Conservation (phyloP, 108 stramenopile species). For the Nannochloropsis oceanica region DNA sequence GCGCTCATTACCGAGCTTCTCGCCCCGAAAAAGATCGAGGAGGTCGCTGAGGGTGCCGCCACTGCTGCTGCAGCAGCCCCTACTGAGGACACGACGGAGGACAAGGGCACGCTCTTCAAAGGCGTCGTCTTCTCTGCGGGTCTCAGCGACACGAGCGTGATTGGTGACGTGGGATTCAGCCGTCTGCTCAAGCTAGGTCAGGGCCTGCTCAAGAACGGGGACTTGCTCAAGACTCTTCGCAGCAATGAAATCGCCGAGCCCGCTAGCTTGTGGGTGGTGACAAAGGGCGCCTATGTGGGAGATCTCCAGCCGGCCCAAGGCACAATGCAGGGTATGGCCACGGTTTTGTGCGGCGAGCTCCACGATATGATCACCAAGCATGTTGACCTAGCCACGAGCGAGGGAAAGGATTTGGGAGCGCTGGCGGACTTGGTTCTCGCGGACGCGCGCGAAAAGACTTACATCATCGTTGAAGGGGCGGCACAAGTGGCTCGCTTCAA, state of each 20-base stretch:
- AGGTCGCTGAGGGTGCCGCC: background rate
- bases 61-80: background rate
- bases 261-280: background rate
- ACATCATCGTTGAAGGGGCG: background rate
- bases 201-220: background rate
- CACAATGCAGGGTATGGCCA: background rate
- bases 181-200: background rate
- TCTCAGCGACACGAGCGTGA: background rate
- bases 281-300: background rate
- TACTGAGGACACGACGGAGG: background rate
- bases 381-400: background rate
- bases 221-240: background rate
- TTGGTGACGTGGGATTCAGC: background rate
- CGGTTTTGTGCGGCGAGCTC: background rate
- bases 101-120: background rate
- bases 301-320: background rate
- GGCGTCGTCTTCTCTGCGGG: background rate
- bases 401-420: background rate
- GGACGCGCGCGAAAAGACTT: background rate
- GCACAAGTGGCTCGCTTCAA: background rate
- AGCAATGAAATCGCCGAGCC: background rate
- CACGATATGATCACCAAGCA: background rate
- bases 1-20: background rate
- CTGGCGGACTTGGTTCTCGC: background rate
- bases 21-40: background rate